phyloP scores from a whole-genome alignment of 345 rosid species.

The Linum trigynum region DNA sequence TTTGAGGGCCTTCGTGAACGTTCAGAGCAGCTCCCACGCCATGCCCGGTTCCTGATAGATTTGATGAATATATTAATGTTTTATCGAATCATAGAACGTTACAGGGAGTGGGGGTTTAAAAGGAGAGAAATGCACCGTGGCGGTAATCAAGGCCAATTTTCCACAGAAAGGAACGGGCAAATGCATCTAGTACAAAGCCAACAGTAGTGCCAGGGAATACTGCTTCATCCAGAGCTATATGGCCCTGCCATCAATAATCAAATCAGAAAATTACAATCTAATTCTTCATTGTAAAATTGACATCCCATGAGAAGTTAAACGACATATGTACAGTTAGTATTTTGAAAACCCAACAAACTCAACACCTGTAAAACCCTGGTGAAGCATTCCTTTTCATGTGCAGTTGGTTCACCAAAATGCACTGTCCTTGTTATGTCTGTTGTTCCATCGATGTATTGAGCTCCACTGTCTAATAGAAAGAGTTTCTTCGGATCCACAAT shows the following conservation, averaged over 20 bases:
- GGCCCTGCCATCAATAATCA: conserved; percentile 54
- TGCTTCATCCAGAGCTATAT: conserved; percentile 90
- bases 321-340: background rate
- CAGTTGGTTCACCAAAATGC: conserved; percentile 74
- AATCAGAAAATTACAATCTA: conserved; percentile 3
- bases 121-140: conserved; percentile 46
- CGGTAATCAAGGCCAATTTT: conserved; percentile 95
- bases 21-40: conserved; percentile 95
- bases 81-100: background rate
- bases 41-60: conserved; percentile 76
- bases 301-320: background rate
- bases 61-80: conserved; percentile 12
- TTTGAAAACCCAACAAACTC: conserved; percentile 9
- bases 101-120: conserved; percentile 2
- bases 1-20: conserved; percentile 98
- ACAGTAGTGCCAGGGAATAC: conserved; percentile 89
- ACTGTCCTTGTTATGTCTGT: conserved; percentile 95
- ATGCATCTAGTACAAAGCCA: conserved; percentile 86
- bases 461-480: conserved; percentile 88
- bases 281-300: background rate
- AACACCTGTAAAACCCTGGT: conserved; percentile 81
- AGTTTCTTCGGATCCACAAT: conserved; percentile 61
- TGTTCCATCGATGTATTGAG: conserved; percentile 91
- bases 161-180: conserved; percentile 93
- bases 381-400: conserved; percentile 81